Conservation (phyloP, 75 land plant species). For the Adiantum capillusveneris region DNA sequence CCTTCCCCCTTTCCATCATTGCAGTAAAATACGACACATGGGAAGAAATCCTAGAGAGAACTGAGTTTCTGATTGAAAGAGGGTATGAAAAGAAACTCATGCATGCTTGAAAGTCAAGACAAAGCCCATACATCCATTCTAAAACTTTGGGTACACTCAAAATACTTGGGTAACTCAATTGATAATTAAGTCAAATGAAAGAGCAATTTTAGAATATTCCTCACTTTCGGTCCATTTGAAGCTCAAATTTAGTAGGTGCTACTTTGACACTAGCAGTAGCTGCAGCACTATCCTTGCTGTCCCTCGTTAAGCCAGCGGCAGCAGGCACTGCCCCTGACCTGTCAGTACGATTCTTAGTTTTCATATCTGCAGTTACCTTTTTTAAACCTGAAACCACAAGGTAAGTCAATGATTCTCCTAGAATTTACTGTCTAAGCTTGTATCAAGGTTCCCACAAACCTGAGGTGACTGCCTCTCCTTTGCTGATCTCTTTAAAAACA, state of each 20-base stretch:
- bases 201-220: slow-evolving; percentile 2
- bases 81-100: too few species aligned
- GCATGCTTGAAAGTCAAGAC: too few species aligned
- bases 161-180: too few species aligned
- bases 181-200: too few species aligned
- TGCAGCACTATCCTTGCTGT: slow-evolving; percentile 10
- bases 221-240: slow-evolving; percentile 95
- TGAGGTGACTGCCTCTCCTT: slow-evolving; percentile 69
- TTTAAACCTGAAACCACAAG: slow-evolving; percentile 48
- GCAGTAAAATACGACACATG: too few species aligned
- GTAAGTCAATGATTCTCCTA: too few species aligned
- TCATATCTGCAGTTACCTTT: slow-evolving; percentile 95
- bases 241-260: slow-evolving; percentile 76
- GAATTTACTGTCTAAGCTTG: too few species aligned
- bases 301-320: slow-evolving; percentile 26
- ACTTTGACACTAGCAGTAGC: slow-evolving; percentile 40
- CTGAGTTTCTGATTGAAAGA: too few species aligned
- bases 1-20: too few species aligned
- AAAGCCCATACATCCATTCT: too few species aligned
- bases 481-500: slow-evolving; percentile 80
- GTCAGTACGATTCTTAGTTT: slow-evolving; percentile 86
- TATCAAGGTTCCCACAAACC: slow-evolving; percentile 33
- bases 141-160: too few species aligned
- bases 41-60: too few species aligned
- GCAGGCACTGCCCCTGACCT: slow-evolving; percentile 63